Conservation (phyloP, 495 filamentous ascomycete species). For the Tuber calosporum region DNA sequence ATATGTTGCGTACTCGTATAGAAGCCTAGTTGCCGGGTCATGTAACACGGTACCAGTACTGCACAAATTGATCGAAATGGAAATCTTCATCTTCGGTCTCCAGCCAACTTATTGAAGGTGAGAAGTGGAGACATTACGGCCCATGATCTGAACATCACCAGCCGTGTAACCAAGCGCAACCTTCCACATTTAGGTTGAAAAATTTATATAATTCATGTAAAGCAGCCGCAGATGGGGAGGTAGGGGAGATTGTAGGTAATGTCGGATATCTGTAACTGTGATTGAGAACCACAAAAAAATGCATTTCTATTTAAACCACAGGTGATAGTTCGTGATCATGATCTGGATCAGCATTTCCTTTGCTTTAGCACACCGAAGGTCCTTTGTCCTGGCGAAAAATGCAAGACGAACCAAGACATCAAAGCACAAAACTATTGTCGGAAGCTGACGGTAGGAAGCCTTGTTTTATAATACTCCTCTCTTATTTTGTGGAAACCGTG, state of each 20-base stretch:
- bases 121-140: conserved; percentile 11
- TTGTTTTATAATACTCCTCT: conserved; percentile 4
- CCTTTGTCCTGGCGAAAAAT: neutral
- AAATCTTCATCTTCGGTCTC: neutral
- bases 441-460: neutral
- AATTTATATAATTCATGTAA: neutral
- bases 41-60: neutral
- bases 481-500: neutral
- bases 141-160: conserved; percentile 26
- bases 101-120: neutral
- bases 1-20: neutral
- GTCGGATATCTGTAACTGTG: conserved; percentile 30
- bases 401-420: neutral
- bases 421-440: neutral
- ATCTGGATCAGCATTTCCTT: conserved; percentile 22
- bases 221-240: neutral
- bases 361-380: conserved; percentile 10
- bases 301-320: conserved; percentile 22
- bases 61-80: neutral
- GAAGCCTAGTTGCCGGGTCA: neutral
- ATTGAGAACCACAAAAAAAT: conserved; percentile 14
- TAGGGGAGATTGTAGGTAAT: conserved; percentile 20
- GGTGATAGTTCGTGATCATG: conserved; percentile 18
- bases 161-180: conserved; percentile 28
- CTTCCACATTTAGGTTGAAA: conserved; percentile 2